Evolutionary conservation across 805 yeast genomes (phyloP), one percentile per base, ranked within the genome.

Genomic region (Tetrapisispora taiwanensis): DNA sequence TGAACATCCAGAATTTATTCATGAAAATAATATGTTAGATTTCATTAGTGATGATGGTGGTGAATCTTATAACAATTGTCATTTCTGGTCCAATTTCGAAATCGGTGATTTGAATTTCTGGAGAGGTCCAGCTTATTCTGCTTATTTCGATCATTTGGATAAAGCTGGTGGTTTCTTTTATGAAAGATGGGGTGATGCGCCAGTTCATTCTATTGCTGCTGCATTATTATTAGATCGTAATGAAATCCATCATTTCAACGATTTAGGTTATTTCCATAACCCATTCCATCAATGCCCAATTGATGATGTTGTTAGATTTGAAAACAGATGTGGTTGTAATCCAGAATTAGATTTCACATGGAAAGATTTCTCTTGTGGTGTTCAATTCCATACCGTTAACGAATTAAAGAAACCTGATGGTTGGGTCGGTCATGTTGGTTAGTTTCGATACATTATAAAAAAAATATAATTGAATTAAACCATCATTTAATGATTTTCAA

Each of bases 121-220:
- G 78, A 70, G 89, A 56, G 68, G 78, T 20, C 76, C 80, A 44
- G 81, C 81, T n/a, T 87, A 87, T 63, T 62, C 69, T 26, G 74
- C 72, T 38, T 84, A 79, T 62, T 83, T 85, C 51, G 78, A 80
- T 18, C 68, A 74, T 54, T 71, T 85, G 48, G 92, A 86, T 58
- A 63, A 68, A 40, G 68, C 79, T 1, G 89, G 94, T 48, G 94
- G 94, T 4, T 82, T 88, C 59, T 87, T 83, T 69, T 87, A 87
- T 65, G 87, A 83, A 65, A 73, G 92, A 58, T 87, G 95, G 90
- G 95, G 95, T 47, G 95, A 86, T 63, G 95, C 94, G 24, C 95
- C 95, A 19, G 79, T 85, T 39, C 89, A 84, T 60, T 79, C 89
- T 10, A 78, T 85, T 51, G 95, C 88, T 17, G 90, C 80, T 20